Conservation (phyloP, 2,329 filamentous ascomycete species). For the Penicillium sp. region DNA sequence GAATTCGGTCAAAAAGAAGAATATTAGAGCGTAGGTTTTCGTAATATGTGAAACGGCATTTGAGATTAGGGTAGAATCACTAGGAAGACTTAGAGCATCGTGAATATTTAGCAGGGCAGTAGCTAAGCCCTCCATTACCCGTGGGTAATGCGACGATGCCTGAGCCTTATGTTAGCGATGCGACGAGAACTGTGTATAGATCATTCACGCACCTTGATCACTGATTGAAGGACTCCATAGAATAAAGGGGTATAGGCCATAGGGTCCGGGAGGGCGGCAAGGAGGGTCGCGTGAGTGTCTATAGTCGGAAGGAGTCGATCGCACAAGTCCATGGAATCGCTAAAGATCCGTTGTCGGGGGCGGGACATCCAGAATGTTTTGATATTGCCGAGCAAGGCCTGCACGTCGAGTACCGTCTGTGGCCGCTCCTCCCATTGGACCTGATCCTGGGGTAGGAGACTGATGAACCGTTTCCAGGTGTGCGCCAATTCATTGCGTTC, state of each 20-base stretch:
- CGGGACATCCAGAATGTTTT: conserved; percentile 30
- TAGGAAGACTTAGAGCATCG: conserved; percentile 24
- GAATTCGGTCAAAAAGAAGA: conserved; percentile 38
- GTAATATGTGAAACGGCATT: conserved; percentile 24
- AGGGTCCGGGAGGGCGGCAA: conserved; percentile 28
- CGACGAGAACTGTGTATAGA: neutral
- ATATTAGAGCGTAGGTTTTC: conserved; percentile 34
- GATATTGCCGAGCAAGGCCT: conserved; percentile 25
- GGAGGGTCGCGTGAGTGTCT: conserved; percentile 26
- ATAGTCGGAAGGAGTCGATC: conserved; percentile 31
- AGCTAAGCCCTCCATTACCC: conserved; percentile 35
- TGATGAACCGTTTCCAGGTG: conserved; percentile 37
- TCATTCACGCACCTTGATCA: conserved; percentile 33
- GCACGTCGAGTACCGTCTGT: conserved; percentile 30
- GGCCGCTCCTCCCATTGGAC: conserved; percentile 29
- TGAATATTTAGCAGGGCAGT: conserved; percentile 35
- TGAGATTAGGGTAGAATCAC: conserved; percentile 9
- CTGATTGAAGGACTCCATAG: conserved; percentile 36
- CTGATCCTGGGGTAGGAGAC: conserved; percentile 26
- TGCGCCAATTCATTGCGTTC: conserved; percentile 39
- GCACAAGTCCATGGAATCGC: conserved; percentile 25
- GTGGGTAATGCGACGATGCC: conserved; percentile 37
- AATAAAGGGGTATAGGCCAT: conserved; percentile 32
- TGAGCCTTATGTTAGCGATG: conserved; percentile 11
- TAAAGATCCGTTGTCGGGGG: conserved; percentile 26